phyloP scores from a whole-genome alignment of 208 protist species.

The Trypanosoma cruzi region DNA sequence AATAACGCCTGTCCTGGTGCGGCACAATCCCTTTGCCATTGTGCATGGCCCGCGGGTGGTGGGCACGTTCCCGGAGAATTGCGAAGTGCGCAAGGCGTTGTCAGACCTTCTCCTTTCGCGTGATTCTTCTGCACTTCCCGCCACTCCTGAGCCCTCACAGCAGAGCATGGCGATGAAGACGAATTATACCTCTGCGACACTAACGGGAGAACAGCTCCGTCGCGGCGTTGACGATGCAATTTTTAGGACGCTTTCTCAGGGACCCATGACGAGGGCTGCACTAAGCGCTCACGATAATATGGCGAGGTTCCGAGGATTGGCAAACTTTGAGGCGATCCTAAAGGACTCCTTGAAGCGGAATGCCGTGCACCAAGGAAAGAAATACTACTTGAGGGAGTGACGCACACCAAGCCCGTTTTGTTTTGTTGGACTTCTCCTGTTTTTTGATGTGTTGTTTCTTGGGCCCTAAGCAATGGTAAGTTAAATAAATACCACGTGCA shows the following conservation, averaged over 20 bases:
- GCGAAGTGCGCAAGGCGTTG: constrained; percentile 30
- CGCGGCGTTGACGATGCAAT: constrained; percentile 45
- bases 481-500: too few relatives aligned
- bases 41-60: constrained; percentile 72
- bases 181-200: not conserved
- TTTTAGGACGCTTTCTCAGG: constrained; percentile 40
- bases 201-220: constrained; percentile 37
- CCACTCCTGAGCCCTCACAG: constrained; percentile 5
- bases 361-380: constrained; percentile 57
- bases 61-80: constrained; percentile 48
- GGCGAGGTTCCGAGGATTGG: constrained; percentile 27
- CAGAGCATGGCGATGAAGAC: not conserved
- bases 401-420: not conserved
- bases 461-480: too few relatives aligned
- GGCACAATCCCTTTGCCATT: constrained; percentile 65
- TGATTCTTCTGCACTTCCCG: constrained; percentile 29
- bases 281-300: constrained; percentile 43
- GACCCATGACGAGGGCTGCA: constrained; percentile 40
- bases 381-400: constrained; percentile 65
- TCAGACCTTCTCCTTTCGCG: constrained; percentile 23
- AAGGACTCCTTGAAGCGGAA: constrained; percentile 50
- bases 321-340: constrained; percentile 62
- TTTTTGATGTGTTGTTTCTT: not conserved
- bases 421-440: not conserved
- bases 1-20: constrained; percentile 24